A percentile compares a stretch with the other conserved stretches of the same genome.
Conservation (phyloP, 2,329 filamentous ascomycete genomes). For the Pseudocercospora ulei region DNA sequence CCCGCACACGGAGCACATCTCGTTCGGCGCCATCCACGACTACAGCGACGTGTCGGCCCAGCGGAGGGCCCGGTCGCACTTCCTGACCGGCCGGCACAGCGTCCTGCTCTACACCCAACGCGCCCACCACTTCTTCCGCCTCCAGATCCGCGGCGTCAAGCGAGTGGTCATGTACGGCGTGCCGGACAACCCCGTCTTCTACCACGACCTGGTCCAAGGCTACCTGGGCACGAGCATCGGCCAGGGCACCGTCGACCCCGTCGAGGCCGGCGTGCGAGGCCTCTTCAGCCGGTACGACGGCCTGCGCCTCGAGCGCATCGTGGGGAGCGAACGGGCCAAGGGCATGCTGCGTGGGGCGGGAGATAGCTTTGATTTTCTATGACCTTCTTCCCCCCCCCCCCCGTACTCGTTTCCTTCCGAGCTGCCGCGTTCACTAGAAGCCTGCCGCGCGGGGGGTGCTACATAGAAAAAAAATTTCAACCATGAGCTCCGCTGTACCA, state of each 20-base stretch:
- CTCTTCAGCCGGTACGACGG: slow-evolving; percentile 85
- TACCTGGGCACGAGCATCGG: slow-evolving; percentile 50
- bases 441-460: too few relatives aligned
- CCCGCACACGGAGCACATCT: slow-evolving; percentile 45
- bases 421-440: too few relatives aligned
- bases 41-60: slow-evolving; percentile 72
- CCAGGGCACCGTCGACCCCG: slow-evolving; percentile 48
- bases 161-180: slow-evolving; percentile 81
- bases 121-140: slow-evolving; percentile 93
- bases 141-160: slow-evolving; percentile 69
- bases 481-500: too few relatives aligned
- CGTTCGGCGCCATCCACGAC: slow-evolving; percentile 79
- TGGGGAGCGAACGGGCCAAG: slow-evolving; percentile 67
- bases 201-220: slow-evolving; percentile 62
- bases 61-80: slow-evolving; percentile 75
- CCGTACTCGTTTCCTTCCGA: too few relatives aligned
- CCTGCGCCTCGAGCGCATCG: slow-evolving; percentile 77
- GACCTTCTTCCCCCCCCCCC: not conserved
- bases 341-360: slow-evolving; percentile 62
- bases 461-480: too few relatives aligned
- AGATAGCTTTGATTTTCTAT: slow-evolving; percentile 94
- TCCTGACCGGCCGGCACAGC: slow-evolving; percentile 69
- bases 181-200: slow-evolving; percentile 79
- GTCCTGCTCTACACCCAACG: slow-evolving; percentile 86
- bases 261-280: slow-evolving; percentile 44